Conservation (phyloP, 495 filamentous ascomycete genomes). For the Podospora australis region DNA sequence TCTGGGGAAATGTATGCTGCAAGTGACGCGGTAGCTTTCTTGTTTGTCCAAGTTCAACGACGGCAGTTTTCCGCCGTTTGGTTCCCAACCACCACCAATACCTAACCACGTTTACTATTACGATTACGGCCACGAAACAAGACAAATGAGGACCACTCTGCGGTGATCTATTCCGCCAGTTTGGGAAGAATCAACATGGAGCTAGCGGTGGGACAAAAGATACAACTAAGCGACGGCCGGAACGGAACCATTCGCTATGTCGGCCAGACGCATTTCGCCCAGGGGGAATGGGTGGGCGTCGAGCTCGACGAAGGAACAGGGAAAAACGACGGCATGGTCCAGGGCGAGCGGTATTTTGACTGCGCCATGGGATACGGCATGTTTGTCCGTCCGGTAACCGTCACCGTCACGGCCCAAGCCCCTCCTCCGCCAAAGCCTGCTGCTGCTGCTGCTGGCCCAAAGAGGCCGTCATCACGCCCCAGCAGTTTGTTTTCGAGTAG, state of each 20-base stretch:
- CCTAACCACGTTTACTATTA: too few relatives aligned
- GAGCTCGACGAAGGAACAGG: slow-evolving; percentile 78
- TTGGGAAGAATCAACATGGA: slow-evolving; percentile 39
- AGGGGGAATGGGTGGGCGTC: slow-evolving; percentile 83
- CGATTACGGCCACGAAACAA: too few relatives aligned
- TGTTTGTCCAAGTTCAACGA: too few relatives aligned
- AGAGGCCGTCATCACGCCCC: slow-evolving; percentile 27
- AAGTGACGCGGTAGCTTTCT: too few relatives aligned
- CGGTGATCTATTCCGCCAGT: too few relatives aligned
- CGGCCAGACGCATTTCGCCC: slow-evolving; percentile 70
- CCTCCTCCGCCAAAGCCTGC: slow-evolving; percentile 23
- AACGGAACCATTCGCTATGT: slow-evolving; percentile 71
- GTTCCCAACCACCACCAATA: too few relatives aligned
- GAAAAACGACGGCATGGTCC: slow-evolving; percentile 91
- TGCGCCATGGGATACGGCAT: slow-evolving; percentile 76
- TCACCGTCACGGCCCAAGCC: slow-evolving; percentile 55
- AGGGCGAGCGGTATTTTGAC: slow-evolving; percentile 86
- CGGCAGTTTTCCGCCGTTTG: too few relatives aligned
- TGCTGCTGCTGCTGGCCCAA: slow-evolving; percentile 14
- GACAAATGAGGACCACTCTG: too few relatives aligned
- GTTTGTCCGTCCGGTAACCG: slow-evolving; percentile 69
- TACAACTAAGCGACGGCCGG: slow-evolving; percentile 70
- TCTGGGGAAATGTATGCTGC: too few relatives aligned
- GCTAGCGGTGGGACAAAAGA: slow-evolving; percentile 40
- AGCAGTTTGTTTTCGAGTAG: slow-evolving; percentile 31